phyloP scores from a whole-genome alignment of 2,329 filamentous ascomycete genomes.

The Aspergillus sp. region DNA sequence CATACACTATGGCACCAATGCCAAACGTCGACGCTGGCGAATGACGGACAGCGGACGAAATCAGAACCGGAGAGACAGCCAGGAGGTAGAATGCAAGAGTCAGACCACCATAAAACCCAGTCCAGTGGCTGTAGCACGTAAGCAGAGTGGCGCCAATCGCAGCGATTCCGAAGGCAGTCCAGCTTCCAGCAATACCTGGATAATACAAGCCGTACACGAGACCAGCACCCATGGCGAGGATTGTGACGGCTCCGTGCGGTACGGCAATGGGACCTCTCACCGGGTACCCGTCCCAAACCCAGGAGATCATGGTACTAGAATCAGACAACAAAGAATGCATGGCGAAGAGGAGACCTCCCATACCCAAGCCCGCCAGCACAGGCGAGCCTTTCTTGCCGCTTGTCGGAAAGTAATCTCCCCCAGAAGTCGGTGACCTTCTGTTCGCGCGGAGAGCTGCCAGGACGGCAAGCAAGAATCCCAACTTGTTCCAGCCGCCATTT shows the following conservation, averaged over 20 bases:
- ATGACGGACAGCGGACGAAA: slow-evolving; percentile 67
- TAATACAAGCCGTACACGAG: slow-evolving; percentile 66
- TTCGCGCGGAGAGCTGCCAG: slow-evolving; percentile 70
- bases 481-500: slow-evolving; percentile 89
- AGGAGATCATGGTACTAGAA: slow-evolving; percentile 96
- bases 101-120: slow-evolving; percentile 78
- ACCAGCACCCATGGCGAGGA: slow-evolving; percentile 78
- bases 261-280: slow-evolving; percentile 78
- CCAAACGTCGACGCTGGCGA: slow-evolving; percentile 76
- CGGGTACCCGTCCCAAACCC: slow-evolving; percentile 96
- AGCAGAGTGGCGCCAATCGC: slow-evolving; percentile 69
- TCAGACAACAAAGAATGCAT: slow-evolving; percentile 91
- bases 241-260: slow-evolving; percentile 81
- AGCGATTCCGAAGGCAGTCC: slow-evolving; percentile 71
- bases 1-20: slow-evolving; percentile 82
- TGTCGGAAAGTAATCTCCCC: slow-evolving; percentile 42
- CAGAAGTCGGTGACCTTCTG: slow-evolving; percentile 50
- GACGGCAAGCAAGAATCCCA: slow-evolving; percentile 66
- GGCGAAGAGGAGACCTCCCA: slow-evolving; percentile 78
- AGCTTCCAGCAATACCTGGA: slow-evolving; percentile 63
- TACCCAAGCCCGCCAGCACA: slow-evolving; percentile 63
- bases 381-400: slow-evolving; percentile 58
- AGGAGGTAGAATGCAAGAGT: slow-evolving; percentile 69
- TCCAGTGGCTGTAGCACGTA: slow-evolving; percentile 73
- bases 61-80: slow-evolving; percentile 66